Evolutionary conservation across 495 filamentous ascomycete genomes (phyloP), one percentile per base, ranked within the genome.

Genomic region (Xylaria flabelliformis): DNA sequence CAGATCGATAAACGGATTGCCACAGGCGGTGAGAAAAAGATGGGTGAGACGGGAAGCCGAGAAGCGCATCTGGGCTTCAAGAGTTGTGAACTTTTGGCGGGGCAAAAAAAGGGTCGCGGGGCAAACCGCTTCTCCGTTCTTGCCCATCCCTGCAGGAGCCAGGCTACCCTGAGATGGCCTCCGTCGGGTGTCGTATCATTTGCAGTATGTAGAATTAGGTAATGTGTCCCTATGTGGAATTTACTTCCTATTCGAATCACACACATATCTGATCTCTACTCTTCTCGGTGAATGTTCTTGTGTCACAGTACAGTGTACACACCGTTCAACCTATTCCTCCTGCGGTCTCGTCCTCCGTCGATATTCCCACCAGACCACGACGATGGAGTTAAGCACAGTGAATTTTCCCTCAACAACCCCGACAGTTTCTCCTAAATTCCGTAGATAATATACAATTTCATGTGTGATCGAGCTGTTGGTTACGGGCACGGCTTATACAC

Each of bases 1-100:
- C 46, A 71, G 69, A 62, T 48, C 42, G 42, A 21, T n/a, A 36
- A 29, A 8, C 8, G 8, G 12, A 53, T 56, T 67, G 50, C 29
- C 50, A 42, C 65, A 56, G 39, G 21, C 13, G 39, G 21, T 24
- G 39, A 42, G 39, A 42, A 64, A 32, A 46, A 51, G 41, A 10
- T 24, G 36, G 34, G 55, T 34, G 46, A 64, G 26, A 41, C 29
- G 46, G 34, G 24, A 59, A 15, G 53, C 24, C 56, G n/a, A 63
- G 58, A n/a, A 64, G 46, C 46, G 53, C 24, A 53, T 15, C 4
- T 41, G 39, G 36, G 32, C 32, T 17, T 51, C 26, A 4, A 24
- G 41, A 26, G 69, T 66, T 67, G 53, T 15, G 24, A 61, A 48
- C 53, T 69, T 62, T 69, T 69, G 62, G 70, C 61, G 70, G 70